Evolutionary conservation across 345 rosid species (phyloP).

Genomic region (Odontarrhena argentea): DNA sequence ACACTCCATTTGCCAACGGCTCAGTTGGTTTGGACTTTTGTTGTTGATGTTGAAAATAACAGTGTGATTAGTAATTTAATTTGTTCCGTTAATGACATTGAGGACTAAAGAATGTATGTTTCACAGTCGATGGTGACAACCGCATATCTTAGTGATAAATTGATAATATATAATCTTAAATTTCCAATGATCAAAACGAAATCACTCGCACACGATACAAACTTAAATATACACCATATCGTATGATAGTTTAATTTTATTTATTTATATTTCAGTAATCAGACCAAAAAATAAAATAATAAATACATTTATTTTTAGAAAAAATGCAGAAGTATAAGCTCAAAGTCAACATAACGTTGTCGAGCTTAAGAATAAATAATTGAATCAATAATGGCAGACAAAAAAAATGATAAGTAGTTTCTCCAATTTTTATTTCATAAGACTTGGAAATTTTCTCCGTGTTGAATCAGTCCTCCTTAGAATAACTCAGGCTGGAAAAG

Average conservation of each 20-base stretch:
- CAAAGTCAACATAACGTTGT: neutral
- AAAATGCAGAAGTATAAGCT: constrained; percentile 16
- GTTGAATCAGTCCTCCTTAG: constrained; percentile 21
- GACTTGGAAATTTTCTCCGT: constrained; percentile 27
- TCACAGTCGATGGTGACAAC: no score
- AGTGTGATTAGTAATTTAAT: no score
- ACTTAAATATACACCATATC: neutral
- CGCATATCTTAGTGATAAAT: no score
- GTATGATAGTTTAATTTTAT: neutral
- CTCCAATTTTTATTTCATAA: neutral
- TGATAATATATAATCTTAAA: no score
- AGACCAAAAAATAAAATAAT: neutral
- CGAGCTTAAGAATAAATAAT: constrained; percentile 27
- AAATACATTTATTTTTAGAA: no score
- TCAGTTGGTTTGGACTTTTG: no score
- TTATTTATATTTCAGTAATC: neutral
- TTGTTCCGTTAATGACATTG: no score
- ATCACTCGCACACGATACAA: neutral
- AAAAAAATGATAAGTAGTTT: neutral
- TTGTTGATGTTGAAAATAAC: no score
- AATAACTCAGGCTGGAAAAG: constrained; percentile 26
- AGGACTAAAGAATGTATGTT: no score
- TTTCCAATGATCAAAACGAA: neutral
- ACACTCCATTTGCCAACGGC: neutral
- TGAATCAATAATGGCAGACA: constrained; percentile 2